Evolutionary conservation across 1,139 yeast species (phyloP).

Genomic region (Scheffersomyces titani): DNA sequence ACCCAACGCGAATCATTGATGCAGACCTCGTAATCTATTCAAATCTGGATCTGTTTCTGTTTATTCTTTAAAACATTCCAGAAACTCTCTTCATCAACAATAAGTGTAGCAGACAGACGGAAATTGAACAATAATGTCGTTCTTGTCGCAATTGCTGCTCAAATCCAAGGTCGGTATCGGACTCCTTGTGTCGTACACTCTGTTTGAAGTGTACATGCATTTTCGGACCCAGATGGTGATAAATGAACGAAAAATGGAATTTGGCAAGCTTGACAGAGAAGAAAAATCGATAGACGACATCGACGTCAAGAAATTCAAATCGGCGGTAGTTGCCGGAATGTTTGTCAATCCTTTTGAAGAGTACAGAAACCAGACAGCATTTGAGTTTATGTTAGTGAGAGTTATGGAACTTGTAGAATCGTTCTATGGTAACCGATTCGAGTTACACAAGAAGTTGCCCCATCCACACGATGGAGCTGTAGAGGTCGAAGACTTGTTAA

Average conservation of each 20-base stretch:
- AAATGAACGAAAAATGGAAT: constrained; percentile 48
- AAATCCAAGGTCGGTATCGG: constrained; percentile 52
- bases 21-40: background rate
- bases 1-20: background rate
- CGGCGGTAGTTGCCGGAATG: constrained; percentile 70
- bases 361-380: constrained; percentile 84
- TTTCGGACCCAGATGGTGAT: constrained; percentile 58
- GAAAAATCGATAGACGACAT: constrained; percentile 10
- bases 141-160: constrained; percentile 13
- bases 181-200: constrained; percentile 61
- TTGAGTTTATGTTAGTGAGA: constrained; percentile 77
- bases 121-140: background rate
- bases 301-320: constrained; percentile 37
- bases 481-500: constrained; percentile 55
- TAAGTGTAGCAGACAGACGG: background rate
- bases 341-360: constrained; percentile 92
- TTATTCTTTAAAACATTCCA: background rate
- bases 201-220: constrained; percentile 67
- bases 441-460: constrained; percentile 36
- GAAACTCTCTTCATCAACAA: background rate
- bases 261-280: constrained; percentile 14
- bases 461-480: constrained; percentile 49
- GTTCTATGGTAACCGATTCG: constrained; percentile 65
- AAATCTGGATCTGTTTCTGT: background rate
- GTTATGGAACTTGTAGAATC: constrained; percentile 55